Evolutionary conservation across 106 monocot genomes (phyloP).

Genomic region (Allium sativum): DNA sequence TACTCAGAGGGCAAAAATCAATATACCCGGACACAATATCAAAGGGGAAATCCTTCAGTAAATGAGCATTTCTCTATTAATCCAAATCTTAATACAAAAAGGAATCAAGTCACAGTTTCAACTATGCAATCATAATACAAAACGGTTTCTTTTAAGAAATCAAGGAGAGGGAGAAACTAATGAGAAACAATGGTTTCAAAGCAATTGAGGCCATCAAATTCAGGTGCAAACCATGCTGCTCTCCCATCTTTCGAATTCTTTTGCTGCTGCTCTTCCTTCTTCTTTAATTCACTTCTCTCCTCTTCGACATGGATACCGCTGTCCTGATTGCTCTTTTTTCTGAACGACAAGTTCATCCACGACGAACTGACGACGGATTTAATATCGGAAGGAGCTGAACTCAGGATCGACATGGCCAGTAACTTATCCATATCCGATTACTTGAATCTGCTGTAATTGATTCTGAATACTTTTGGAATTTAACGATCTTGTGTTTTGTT

Average conservation of each 20-base stretch:
- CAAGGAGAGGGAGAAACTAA: constrained; percentile 2
- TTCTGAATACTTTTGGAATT: background rate
- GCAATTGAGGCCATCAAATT: constrained; percentile 51
- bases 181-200: constrained; percentile 38
- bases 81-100: too few relatives aligned
- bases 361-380: background rate
- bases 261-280: background rate
- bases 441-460: background rate
- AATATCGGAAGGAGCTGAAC: background rate
- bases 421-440: background rate
- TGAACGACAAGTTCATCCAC: constrained; percentile 1
- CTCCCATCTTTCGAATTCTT: background rate
- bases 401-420: background rate
- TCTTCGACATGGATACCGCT: background rate
- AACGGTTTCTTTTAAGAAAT: background rate
- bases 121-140: too few relatives aligned
- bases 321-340: background rate
- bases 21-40: too few relatives aligned
- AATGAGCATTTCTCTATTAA: too few relatives aligned
- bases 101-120: too few relatives aligned
- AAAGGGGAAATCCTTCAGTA: too few relatives aligned
- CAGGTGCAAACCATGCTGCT: constrained; percentile 23
- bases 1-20: too few relatives aligned
- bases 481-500: background rate
- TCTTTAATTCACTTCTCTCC: background rate